phyloP scores from a whole-genome alignment of 2,329 filamentous ascomycete genomes.

The Fusarium pseudograminearum region DNA sequence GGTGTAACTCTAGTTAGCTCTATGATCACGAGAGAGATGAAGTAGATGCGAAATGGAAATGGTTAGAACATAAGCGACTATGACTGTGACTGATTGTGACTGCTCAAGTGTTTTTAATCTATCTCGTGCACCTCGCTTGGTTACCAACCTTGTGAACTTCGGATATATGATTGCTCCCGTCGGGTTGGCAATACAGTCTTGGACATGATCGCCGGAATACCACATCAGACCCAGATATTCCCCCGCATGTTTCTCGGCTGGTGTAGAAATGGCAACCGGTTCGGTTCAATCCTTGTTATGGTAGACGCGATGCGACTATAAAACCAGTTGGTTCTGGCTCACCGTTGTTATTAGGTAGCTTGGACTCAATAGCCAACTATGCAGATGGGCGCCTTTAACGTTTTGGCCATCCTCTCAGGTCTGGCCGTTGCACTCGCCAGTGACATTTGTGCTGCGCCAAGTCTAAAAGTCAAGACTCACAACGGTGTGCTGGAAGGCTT shows the following conservation, averaged over 20 bases:
- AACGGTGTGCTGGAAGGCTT: constrained; percentile 13
- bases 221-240: not conserved
- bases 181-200: not conserved
- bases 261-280: not conserved
- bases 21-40: constrained; percentile 57
- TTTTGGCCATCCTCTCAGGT: not conserved
- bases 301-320: not conserved
- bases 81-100: not conserved
- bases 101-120: too few relatives aligned
- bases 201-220: not conserved
- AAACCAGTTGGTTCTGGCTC: not conserved
- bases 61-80: constrained; percentile 41
- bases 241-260: constrained; percentile 1
- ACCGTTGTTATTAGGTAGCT: not conserved
- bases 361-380: not conserved
- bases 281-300: constrained; percentile 1
- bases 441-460: not conserved
- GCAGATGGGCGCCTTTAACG: not conserved
- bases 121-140: too few relatives aligned
- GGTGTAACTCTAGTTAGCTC: constrained; percentile 59
- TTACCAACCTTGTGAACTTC: not conserved
- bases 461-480: not conserved
- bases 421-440: not conserved
- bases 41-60: constrained; percentile 55
- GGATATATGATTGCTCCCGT: not conserved